A percentile compares a stretch with the other conserved stretches of the same genome.
Conservation (phyloP, 1,284 basidiomycete species). For the Anthracocystis setariae region DNA sequence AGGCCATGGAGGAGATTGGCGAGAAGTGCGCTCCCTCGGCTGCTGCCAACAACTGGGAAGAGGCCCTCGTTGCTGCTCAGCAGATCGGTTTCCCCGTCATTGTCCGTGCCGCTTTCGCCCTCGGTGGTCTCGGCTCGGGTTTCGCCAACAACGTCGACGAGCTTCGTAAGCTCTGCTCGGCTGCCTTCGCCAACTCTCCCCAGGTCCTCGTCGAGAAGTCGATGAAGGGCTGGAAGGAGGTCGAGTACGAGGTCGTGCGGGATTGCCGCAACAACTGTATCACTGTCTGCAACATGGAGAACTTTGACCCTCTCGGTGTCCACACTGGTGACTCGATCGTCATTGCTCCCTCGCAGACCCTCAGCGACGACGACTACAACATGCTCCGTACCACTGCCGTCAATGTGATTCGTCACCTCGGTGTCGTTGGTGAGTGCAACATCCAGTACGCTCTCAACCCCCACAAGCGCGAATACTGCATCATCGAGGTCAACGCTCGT, state of each 20-base stretch:
- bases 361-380: slow-evolving; percentile 88
- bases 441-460: slow-evolving; percentile 99
- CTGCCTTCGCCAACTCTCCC: slow-evolving; percentile 91
- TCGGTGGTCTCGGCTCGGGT: slow-evolving; percentile 92
- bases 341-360: slow-evolving; percentile 94
- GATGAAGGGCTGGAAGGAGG: slow-evolving; percentile 97
- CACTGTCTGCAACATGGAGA: slow-evolving; percentile 99
- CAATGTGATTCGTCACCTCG: slow-evolving; percentile 96
- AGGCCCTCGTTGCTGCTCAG: slow-evolving; percentile 84
- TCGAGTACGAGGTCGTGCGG: slow-evolving; percentile 98
- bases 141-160: slow-evolving; percentile 91
- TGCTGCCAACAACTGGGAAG: slow-evolving; percentile 77
- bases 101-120: slow-evolving; percentile 93
- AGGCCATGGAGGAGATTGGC: slow-evolving; percentile 94
- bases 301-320: slow-evolving; percentile 97
- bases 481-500: slow-evolving; percentile 99
- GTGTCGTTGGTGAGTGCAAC: slow-evolving; percentile 97
- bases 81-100: slow-evolving; percentile 96
- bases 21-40: slow-evolving; percentile 92
- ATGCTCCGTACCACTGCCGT: slow-evolving; percentile 98
- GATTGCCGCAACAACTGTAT: slow-evolving; percentile 98
- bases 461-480: slow-evolving; percentile 93
- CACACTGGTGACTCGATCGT: slow-evolving; percentile 99
- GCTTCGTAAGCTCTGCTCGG: slow-evolving; percentile 80
- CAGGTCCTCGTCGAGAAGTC: slow-evolving; percentile 97